Conservation (phyloP, 225 moss, liverwort and hornwort genomes). For the Neckera pumila region DNA sequence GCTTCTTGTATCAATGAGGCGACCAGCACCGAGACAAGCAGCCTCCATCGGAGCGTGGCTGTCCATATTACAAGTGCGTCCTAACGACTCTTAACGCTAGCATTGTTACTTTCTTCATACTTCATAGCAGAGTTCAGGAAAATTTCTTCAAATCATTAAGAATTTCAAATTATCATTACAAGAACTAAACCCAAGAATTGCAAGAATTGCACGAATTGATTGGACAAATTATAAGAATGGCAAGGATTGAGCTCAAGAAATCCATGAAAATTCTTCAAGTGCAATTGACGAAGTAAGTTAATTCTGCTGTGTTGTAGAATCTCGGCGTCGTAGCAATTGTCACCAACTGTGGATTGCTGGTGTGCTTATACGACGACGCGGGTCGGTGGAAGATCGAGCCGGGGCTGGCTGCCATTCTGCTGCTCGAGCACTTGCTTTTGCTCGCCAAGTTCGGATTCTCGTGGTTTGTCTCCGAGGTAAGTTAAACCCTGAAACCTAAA, state of each 20-base stretch:
- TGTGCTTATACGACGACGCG: slow-evolving; percentile 82
- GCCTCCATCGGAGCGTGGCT: slow-evolving; percentile 63
- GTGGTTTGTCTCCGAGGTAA: slow-evolving; percentile 88
- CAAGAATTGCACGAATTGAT: not conserved
- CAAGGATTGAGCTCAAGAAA: not conserved
- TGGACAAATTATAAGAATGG: too few relatives aligned
- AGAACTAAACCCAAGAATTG: not conserved
- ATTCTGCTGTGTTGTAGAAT: slow-evolving; percentile 20
- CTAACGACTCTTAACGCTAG: not conserved
- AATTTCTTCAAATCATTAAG: not conserved
- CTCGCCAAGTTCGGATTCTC: slow-evolving; percentile 88
- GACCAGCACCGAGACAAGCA: slow-evolving; percentile 40
- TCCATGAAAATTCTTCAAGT: not conserved
- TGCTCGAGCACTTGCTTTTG: slow-evolving; percentile 78
- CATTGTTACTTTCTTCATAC: not conserved
- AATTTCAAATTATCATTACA: not conserved
- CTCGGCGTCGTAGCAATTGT: slow-evolving; percentile 82
- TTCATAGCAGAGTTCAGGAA: not conserved
- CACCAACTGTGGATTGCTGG: slow-evolving; percentile 78
- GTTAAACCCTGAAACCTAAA: not conserved
- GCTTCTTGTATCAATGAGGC: slow-evolving; percentile 42
- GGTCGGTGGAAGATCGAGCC: slow-evolving; percentile 85
- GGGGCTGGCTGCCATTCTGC: slow-evolving; percentile 70
- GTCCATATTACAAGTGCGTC: slow-evolving; percentile 38
- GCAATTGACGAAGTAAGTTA: not conserved